A percentile compares a stretch with the other conserved stretches of the same genome.
Conservation (phyloP, 345 rosid genomes). For the Nasturtium officinale region DNA sequence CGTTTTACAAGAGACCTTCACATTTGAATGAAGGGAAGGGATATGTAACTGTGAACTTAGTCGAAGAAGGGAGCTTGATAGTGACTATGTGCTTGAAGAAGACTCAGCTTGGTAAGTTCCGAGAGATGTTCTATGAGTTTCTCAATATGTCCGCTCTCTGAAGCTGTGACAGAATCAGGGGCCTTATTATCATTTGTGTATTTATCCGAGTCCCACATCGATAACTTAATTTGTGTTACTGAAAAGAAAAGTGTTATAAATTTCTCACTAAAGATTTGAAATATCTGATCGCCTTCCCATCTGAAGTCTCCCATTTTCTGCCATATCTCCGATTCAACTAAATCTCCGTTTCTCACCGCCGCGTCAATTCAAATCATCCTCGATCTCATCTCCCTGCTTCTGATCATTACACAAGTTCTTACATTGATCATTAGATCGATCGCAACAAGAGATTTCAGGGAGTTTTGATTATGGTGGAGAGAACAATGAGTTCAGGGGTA, state of each 20-base stretch:
- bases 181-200: background rate
- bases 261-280: too few relatives aligned
- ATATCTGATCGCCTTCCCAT: constrained; percentile 29
- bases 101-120: constrained; percentile 57
- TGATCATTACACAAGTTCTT: background rate
- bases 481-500: constrained; percentile 37
- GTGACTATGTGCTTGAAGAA: constrained; percentile 58
- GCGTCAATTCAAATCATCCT: background rate
- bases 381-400: background rate
- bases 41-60: constrained; percentile 47
- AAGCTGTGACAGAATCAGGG: constrained; percentile 6
- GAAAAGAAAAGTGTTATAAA: background rate
- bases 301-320: constrained; percentile 18
- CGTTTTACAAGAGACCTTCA: constrained; percentile 55
- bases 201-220: constrained; percentile 23
- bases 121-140: constrained; percentile 54
- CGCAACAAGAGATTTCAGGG: background rate
- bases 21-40: constrained; percentile 59
- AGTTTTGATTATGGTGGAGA: constrained; percentile 48
- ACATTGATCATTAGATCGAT: constrained; percentile 9
- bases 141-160: constrained; percentile 23
- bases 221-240: background rate
- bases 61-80: constrained; percentile 58
- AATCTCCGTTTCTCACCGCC: background rate
- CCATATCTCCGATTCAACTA: constrained; percentile 1